Base-by-base conservation (phyloP, 768 basidiomycete genomes). In the Hygrophorus russula region DNA sequence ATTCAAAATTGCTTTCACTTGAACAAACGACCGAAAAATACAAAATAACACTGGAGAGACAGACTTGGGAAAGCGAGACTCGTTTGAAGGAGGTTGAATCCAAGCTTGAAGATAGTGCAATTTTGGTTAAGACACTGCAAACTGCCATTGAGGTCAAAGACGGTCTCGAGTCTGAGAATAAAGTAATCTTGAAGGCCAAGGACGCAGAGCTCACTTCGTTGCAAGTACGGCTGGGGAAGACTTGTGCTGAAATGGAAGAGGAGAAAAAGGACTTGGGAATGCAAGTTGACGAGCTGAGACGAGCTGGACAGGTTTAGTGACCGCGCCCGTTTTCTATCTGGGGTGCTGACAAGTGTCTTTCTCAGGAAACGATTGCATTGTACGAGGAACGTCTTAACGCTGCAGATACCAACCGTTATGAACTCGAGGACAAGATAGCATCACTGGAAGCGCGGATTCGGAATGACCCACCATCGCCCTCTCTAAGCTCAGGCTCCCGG, bases 351-450 rank as follows among this genome's bases (percentile, higher is more conserved):
- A 24, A 24, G 24, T 24, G 24, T 45, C 10, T 38, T 28, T 44
- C 33, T 1, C 54, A 92, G 87, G 89, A 91, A 77, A 90, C 92
- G 0, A 96, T 96, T 46, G 87, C 88, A 14, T 70, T 96, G 9
- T 97, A 98, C 56, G 94, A 99, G 64, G 89, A 92, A 56, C 78
- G 82, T 30, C 67, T 94, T 4, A 82, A 76, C 45, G 69, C 69
- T 1, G 73, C 78, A 15, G 85, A 92, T 52, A 66, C 67, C 11
- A 72, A 75, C 49, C 75, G 82, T 36, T 87, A 88, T 52, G 89
- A 93, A 51, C 67, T 85, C 47, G 87, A 93, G 53, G 72, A 77
- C 37, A 70, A 67, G 28, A 65, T 85, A 39, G 62, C 72, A 9
- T 54, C 64, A 0, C 64, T 89, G 6, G 80, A 89, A 54, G 71